These are phyloP conservation scores for Pezicula radicicola DNA, from an alignment of 2,329 filamentous ascomycete species.

Conservation along the genomic window DNA sequence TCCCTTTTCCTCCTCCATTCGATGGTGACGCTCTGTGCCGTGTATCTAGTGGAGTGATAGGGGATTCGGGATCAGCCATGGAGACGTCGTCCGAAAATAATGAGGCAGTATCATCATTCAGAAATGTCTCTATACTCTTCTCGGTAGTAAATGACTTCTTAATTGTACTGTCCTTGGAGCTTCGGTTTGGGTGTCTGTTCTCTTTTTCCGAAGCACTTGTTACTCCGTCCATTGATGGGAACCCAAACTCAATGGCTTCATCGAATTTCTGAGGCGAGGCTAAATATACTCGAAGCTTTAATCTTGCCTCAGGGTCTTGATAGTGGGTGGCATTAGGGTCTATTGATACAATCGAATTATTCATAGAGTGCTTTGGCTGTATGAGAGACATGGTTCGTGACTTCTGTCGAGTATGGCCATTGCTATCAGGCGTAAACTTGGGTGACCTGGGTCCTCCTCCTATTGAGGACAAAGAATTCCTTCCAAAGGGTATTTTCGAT, in stretches of 20 bases:
- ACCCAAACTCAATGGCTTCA: conserved; percentile 91
- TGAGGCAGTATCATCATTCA: conserved; percentile 56
- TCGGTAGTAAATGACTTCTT: conserved; percentile 36
- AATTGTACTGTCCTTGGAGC: conserved; percentile 18
- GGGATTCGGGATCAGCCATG: conserved; percentile 54
- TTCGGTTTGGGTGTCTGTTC: conserved; percentile 17
- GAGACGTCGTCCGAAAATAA: conserved; percentile 54
- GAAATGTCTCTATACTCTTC: conserved; percentile 50
- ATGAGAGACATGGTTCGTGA: conserved; percentile 56
- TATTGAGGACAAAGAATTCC: conserved; percentile 44
- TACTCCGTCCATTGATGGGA: conserved; percentile 60
- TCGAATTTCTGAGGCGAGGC: conserved; percentile 93
- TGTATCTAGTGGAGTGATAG: conserved; percentile 24
- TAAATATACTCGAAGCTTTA: conserved; percentile 82
- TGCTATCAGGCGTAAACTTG: conserved; percentile 20
- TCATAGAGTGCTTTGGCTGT: conserved; percentile 37
- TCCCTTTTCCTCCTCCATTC: conserved; percentile 21
- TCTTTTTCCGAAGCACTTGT: conserved; percentile 32
- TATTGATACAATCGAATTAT: conserved; percentile 47
- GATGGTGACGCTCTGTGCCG: conserved; percentile 18
- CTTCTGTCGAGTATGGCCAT: conserved; percentile 33
- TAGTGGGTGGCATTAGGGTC: conserved; percentile 80
- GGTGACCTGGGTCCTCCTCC: conserved; percentile 27
- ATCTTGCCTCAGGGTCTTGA: conserved; percentile 81
- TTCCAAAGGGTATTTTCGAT: conserved; percentile 60